Evolutionary conservation across 768 basidiomycete species (phyloP).

Genomic region (Trametes punicea): DNA sequence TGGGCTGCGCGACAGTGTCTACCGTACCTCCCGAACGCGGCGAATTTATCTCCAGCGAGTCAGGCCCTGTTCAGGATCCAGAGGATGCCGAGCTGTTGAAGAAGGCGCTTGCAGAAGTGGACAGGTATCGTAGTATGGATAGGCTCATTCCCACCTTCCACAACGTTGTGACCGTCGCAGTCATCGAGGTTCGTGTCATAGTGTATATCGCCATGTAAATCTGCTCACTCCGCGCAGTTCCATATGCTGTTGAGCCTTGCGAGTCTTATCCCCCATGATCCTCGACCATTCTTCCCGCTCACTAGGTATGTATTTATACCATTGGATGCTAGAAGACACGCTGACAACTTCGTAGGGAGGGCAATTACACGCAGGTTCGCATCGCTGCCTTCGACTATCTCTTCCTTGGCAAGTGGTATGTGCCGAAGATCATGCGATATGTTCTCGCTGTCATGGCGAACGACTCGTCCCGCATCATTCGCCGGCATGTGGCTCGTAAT

Average conservation of each 20-base stretch:
- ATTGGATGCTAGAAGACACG: background rate
- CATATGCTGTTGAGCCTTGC: slow-evolving; percentile 75
- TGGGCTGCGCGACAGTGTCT: slow-evolving; percentile 77
- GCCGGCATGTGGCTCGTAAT: slow-evolving; percentile 82
- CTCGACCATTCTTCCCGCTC: slow-evolving; percentile 77
- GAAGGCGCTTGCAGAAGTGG: slow-evolving; percentile 76
- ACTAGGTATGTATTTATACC: slow-evolving; percentile 60
- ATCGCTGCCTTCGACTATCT: slow-evolving; percentile 93
- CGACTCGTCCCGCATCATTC: slow-evolving; percentile 79
- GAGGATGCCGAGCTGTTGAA: slow-evolving; percentile 71
- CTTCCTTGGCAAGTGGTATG: slow-evolving; percentile 86
- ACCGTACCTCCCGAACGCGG: slow-evolving; percentile 76
- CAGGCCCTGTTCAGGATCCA: slow-evolving; percentile 58
- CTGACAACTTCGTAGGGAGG: slow-evolving; percentile 59
- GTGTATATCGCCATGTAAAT: no score
- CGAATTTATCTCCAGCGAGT: slow-evolving; percentile 68
- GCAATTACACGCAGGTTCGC: slow-evolving; percentile 89
- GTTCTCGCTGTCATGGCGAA: slow-evolving; percentile 81
- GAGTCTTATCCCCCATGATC: slow-evolving; percentile 73
- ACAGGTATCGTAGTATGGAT: slow-evolving; percentile 93
- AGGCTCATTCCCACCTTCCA: slow-evolving; percentile 91
- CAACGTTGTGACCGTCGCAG: slow-evolving; percentile 89
- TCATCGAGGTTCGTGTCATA: slow-evolving; percentile 62
- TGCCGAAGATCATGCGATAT: slow-evolving; percentile 81
- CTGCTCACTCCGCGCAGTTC: slow-evolving; percentile 47